Evolutionary conservation across 345 rosid species (phyloP), one percentile per base, ranked within the genome.

Genomic region (Erodium maritimum): DNA sequence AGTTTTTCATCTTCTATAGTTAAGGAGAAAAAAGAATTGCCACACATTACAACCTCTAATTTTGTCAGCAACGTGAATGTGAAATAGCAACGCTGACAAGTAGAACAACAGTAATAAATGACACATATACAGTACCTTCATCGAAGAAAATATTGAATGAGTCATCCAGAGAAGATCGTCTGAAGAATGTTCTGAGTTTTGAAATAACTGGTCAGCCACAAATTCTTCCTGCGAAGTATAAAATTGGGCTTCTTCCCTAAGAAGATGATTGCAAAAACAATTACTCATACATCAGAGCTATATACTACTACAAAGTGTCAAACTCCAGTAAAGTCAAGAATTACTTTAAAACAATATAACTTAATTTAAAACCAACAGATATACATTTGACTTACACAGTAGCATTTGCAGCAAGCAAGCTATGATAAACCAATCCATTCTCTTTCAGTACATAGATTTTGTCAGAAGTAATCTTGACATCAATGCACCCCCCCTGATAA

Each of bases 181-280:
- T 19, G 79, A 71, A 62, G 82, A 76, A 72, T 73, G 75, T 69
- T 82, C 85, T 50, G 86, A 74, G 77, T 79, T 79, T 68, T 84
- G 87, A 80, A 83, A 93, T 48, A 93, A 73, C 69, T 83, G 91
- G 61, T 93, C 99, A 53, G 95, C 86, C 58, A 89, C 79, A 73
- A 85, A 85, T 51, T 83, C 87, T 65, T 89, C 97, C 65, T 83
- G 99, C 71, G 83, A 65, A 67, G 83, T 75, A 80, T 85, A 89
- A 68, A 75, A 83, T 53, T 58, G 64, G 45, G 76, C 71, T 66
- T 79, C 89, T 68, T 93, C 83, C 97, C 99, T 93, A 57, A 23
- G 54, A 77, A 64, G 25, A 65, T 29, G 37, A 11, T 29, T 71
- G 57, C 62, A 55, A 34, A 33, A 54, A 65, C 59, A 66, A 69